phyloP scores from a whole-genome alignment of 1,284 basidiomycete species.

The Cryptococcus sp. region DNA sequence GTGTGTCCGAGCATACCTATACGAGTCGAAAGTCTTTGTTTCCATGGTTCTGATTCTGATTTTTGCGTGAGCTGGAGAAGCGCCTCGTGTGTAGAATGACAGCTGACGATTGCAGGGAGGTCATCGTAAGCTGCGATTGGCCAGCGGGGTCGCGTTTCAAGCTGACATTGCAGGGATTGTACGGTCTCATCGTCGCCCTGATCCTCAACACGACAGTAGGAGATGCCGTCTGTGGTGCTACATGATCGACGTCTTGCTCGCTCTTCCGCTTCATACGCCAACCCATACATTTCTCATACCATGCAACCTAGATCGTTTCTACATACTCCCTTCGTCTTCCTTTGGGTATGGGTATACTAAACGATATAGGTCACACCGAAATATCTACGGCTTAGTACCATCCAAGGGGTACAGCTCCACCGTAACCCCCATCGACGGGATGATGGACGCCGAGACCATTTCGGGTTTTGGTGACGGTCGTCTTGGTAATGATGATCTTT shows the following conservation, averaged over 20 bases:
- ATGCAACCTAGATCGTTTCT: neutral
- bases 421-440: constrained; percentile 2
- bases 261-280: too few species aligned
- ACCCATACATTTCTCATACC: neutral
- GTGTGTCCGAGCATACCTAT: constrained; percentile 52
- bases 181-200: constrained; percentile 54
- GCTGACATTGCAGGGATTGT: constrained; percentile 46
- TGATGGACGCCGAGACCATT: neutral
- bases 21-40: constrained; percentile 65
- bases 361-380: too few species aligned
- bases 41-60: constrained; percentile 57
- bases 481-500: constrained; percentile 13
- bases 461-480: constrained; percentile 7
- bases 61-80: constrained; percentile 46
- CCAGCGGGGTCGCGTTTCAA: neutral
- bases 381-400: too few species aligned
- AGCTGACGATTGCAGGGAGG: constrained; percentile 22
- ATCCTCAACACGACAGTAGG: constrained; percentile 51
- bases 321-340: too few species aligned
- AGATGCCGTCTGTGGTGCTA: constrained; percentile 27
- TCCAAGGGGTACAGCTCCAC: constrained; percentile 8
- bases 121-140: constrained; percentile 26
- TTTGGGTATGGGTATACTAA: too few species aligned
- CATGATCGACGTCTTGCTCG: neutral
- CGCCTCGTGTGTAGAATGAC: neutral